Percentiles rank a stretch among this genome's conserved stretches.
These are phyloP conservation scores for Primulina huaijiensis DNA, from an alignment of 257 asterid genomes.

Conservation along the genomic window DNA sequence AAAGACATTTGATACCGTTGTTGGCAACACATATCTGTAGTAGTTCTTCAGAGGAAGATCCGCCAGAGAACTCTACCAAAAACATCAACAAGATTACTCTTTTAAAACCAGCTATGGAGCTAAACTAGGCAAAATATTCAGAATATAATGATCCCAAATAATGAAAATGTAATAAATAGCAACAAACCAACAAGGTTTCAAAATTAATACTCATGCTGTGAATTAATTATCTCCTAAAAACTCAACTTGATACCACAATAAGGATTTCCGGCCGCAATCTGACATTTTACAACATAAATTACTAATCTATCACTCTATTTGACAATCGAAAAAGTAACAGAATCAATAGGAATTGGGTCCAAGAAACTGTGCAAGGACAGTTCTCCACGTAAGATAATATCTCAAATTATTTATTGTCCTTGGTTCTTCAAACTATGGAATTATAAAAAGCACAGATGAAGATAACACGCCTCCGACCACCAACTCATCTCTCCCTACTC, in stretches of 20 bases:
- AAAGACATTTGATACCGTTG: conserved; percentile 58
- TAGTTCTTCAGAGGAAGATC: conserved; percentile 98
- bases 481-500: too few relatives aligned
- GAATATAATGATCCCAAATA: conserved; percentile 1
- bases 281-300: not conserved
- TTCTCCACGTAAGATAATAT: not conserved
- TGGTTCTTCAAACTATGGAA: not conserved
- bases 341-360: not conserved
- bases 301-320: not conserved
- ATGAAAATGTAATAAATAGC: not conserved
- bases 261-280: not conserved
- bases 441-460: not conserved
- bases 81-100: conserved; percentile 21
- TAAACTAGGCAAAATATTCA: conserved; percentile 9
- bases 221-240: not conserved
- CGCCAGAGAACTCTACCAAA: conserved; percentile 83
- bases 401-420: not conserved
- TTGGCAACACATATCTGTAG: conserved; percentile 96
- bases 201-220: not conserved
- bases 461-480: too few relatives aligned
- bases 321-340: not conserved
- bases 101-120: conserved; percentile 12
- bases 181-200: not conserved
- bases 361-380: not conserved
- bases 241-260: conserved; percentile 2